Evolutionary conservation across 345 rosid genomes (phyloP), one percentile per base, ranked within the genome.

Genomic region (Syzygium aqueum): DNA sequence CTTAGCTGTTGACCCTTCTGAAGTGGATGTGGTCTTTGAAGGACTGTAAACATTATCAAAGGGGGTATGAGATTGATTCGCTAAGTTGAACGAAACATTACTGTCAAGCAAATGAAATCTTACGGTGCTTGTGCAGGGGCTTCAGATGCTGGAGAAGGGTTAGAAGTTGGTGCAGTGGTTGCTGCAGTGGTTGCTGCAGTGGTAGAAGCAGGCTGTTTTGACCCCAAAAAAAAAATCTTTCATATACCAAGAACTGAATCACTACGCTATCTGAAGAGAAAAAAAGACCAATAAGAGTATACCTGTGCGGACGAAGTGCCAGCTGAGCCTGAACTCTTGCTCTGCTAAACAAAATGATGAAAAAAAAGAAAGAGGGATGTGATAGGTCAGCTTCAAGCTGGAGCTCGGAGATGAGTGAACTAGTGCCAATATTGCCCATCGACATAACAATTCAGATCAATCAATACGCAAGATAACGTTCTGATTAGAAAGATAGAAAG

Each of bases 111-210:
- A 53, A 33, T 85, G 82, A 19, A 33, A 87, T 89, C 97, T 92
- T 89, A 97, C 96, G 54, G 87, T 54, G 94, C 91, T 91, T 93
- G 95, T 56, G 88, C 93, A 91, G 96, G 91, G 88, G 89, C 87
- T 89, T 89, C 92, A 83, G 92, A 91, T 16, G 90, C 91, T 84
- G 92, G 88, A 84, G 90, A 83, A 87, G 94, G 86, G 87, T 86
- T 89, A 82, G 94, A 85, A 88, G 86, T 54, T 77, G 92, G 92
- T 59, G 90, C 92, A 85, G 86, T 86, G 85, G 91, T 85, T n/a
- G 91, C 92, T 86, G 85, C 88, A 85, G 91, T 82, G 50, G 93
- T 7, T 30, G 80, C 87, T 77, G 95, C 91, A 80, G 93, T 80
- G 87, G 94, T 85, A 51, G 95, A 85, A 86, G 94, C 88, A 87